Evolutionary conservation across 2,329 filamentous ascomycete genomes (phyloP).

Genomic region (Trichoderma lentiforme): DNA sequence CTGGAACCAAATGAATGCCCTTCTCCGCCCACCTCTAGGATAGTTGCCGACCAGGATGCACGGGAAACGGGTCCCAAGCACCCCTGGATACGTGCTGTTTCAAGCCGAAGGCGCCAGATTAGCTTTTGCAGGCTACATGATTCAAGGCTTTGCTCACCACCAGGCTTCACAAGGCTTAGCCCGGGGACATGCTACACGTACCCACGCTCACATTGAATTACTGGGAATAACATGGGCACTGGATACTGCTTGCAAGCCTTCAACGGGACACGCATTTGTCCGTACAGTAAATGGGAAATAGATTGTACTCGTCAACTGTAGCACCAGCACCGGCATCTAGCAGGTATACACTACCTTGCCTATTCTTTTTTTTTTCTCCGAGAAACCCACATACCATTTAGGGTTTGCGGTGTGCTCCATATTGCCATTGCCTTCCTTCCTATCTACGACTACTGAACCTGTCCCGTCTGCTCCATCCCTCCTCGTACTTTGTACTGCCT

Average conservation of each 20-base stretch:
- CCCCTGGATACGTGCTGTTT: constrained; percentile 14
- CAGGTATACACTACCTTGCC: neutral
- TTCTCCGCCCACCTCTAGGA: neutral
- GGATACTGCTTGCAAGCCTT: neutral
- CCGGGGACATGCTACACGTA: neutral
- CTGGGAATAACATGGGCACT: constrained; percentile 9
- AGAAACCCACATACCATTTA: neutral
- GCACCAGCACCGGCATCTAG: neutral
- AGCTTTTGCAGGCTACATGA: constrained; percentile 14
- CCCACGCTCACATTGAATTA: neutral
- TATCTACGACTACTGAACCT: neutral
- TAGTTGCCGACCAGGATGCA: neutral
- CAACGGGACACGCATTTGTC: neutral
- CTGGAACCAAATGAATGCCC: neutral
- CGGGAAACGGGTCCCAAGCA: neutral
- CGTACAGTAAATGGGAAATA: neutral
- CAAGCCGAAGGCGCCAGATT: constrained; percentile 15
- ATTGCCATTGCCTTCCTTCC: neutral
- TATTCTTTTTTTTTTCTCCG: neutral
- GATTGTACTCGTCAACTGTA: neutral
- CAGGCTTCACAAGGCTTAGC: constrained; percentile 18
- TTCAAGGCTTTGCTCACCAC: neutral
- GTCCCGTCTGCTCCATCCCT: neutral
- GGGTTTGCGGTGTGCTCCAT: neutral
- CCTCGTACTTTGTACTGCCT: neutral